phyloP scores from a whole-genome alignment of 2,329 filamentous ascomycete species.

The Alternaria novae-zelandiae region DNA sequence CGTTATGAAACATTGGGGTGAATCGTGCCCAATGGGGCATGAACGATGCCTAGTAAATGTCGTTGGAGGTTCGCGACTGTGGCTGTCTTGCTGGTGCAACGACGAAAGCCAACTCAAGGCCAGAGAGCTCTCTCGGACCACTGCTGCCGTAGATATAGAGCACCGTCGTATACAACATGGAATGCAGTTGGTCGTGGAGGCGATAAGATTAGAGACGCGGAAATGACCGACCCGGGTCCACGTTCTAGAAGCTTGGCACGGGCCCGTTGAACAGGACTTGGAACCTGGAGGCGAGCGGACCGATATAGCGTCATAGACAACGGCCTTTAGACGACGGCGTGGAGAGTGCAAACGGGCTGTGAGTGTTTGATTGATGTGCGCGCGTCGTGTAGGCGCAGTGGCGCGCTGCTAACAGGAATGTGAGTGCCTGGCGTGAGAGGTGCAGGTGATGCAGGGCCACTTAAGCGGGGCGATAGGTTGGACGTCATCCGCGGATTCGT shows the following conservation, averaged over 20 bases:
- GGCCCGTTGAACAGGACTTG: not conserved
- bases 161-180: not conserved
- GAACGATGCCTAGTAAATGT: not conserved
- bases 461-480: slow-evolving; percentile 22
- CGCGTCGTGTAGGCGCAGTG: not conserved
- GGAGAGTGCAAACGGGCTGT: not conserved
- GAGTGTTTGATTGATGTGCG: not conserved
- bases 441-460: slow-evolving; percentile 20
- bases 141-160: not conserved
- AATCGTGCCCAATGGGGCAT: not conserved
- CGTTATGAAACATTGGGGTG: not conserved
- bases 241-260: slow-evolving; percentile 24
- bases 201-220: slow-evolving; percentile 7
- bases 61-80: not conserved
- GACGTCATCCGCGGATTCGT: slow-evolving; percentile 22
- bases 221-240: slow-evolving; percentile 6
- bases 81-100: not conserved
- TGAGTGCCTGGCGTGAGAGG: slow-evolving; percentile 11
- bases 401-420: not conserved
- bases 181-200: not conserved
- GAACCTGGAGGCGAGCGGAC: slow-evolving; percentile 17
- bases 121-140: not conserved
- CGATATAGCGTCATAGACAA: slow-evolving; percentile 19
- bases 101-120: not conserved
- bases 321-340: slow-evolving; percentile 3